Percentiles rank a stretch among this genome's conserved stretches.
phyloP scores from a whole-genome alignment of 2,329 filamentous ascomycete species.

The Chaetomium olivaceum region DNA sequence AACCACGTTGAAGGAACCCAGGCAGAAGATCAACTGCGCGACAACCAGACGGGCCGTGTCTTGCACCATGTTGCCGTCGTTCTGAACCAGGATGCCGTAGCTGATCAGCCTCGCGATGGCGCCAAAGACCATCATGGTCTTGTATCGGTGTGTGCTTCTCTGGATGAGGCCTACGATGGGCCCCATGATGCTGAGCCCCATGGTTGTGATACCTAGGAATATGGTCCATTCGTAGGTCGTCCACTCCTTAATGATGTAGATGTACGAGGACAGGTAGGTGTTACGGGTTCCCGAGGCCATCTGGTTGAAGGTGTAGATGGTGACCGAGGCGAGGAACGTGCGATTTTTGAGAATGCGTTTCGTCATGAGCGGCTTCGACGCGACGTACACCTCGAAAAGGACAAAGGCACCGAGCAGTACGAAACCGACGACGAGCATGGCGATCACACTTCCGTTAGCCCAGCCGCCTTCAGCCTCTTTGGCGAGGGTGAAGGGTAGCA shows the following conservation, averaged over 20 bases:
- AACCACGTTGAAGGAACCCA: neutral
- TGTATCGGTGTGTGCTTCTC: neutral
- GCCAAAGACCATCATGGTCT: neutral
- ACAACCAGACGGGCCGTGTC: neutral
- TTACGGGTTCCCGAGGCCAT: neutral
- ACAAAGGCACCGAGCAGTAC: neutral
- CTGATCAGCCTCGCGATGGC: neutral
- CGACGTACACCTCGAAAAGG: neutral
- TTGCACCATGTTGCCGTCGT: neutral
- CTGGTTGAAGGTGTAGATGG: neutral
- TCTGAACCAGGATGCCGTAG: neutral
- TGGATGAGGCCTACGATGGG: neutral
- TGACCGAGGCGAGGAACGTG: neutral
- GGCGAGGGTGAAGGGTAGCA: neutral
- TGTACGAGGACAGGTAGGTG: neutral
- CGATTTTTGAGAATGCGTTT: neutral
- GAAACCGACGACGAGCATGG: neutral
- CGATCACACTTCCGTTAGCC: neutral
- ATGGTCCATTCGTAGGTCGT: neutral
- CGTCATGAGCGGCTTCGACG: neutral
- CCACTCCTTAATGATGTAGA: neutral
- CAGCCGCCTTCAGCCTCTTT: neutral
- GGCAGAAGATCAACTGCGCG: neutral
- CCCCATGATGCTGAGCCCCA: neutral
- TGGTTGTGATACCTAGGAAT: neutral